Evolutionary conservation across 202 grass and related monocot genomes (phyloP).

Genomic region (Schoenoplectus triqueter): DNA sequence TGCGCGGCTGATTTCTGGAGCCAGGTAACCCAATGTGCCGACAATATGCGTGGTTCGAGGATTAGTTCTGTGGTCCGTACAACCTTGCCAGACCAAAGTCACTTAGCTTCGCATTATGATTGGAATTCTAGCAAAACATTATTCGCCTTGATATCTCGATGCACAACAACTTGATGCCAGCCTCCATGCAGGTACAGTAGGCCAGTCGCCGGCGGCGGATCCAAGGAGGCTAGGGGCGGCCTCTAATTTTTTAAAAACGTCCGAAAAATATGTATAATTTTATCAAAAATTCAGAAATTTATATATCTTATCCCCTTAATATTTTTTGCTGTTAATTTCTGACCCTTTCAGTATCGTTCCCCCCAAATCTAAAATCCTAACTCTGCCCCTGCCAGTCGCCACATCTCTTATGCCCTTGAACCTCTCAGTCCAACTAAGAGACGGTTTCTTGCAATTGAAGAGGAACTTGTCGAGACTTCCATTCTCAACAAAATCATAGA

Average conservation of each 20-base stretch:
- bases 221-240: too few relatives aligned
- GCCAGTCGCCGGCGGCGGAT: neutral
- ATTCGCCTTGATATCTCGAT: slow-evolving; percentile 11
- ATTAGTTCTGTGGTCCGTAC: neutral
- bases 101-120: neutral
- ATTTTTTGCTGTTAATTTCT: too few relatives aligned
- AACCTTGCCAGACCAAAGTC: slow-evolving; percentile 8
- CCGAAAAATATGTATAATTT: too few relatives aligned
- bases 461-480: neutral
- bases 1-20: neutral
- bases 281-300: too few relatives aligned
- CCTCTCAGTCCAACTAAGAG: neutral
- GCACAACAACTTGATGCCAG: neutral
- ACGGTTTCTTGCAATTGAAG: neutral
- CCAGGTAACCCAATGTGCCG: neutral
- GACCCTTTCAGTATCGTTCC: too few relatives aligned
- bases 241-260: too few relatives aligned
- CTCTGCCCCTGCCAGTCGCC: neutral
- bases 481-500: slow-evolving; percentile 2
- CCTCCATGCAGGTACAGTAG: neutral
- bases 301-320: too few relatives aligned
- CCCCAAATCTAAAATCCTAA: too few relatives aligned
- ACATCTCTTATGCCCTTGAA: neutral
- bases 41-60: slow-evolving; percentile 3
- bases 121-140: slow-evolving; percentile 8